Evolutionary conservation across 2,329 filamentous ascomycete species (phyloP).

Genomic region (Davidsoniella australis): DNA sequence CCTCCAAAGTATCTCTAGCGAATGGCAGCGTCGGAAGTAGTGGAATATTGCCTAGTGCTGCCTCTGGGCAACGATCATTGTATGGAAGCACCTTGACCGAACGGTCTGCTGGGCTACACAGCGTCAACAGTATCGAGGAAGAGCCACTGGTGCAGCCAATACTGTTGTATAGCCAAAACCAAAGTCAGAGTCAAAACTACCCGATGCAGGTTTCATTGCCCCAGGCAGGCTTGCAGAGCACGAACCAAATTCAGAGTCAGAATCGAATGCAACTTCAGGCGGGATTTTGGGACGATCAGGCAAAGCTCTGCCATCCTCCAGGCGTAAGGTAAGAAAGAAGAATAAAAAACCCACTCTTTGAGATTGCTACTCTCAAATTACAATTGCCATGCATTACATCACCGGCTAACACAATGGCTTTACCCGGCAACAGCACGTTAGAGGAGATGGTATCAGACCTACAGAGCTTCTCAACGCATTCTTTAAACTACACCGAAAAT

Average conservation of each 20-base stretch:
- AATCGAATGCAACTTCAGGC: constrained; percentile 6
- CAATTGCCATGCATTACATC: not conserved
- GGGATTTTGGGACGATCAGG: constrained; percentile 6
- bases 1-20: not conserved
- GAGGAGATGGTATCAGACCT: constrained; percentile 21
- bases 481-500: constrained; percentile 51
- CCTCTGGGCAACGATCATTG: no score
- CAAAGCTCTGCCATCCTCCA: constrained; percentile 4
- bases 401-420: not conserved
- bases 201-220: not conserved
- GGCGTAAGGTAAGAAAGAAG: constrained; percentile 6
- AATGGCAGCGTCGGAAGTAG: not conserved
- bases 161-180: not conserved
- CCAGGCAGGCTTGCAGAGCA: not conserved
- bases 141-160: constrained; percentile 1
- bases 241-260: not conserved
- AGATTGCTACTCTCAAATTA: no score
- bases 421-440: constrained; percentile 5
- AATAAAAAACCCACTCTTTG: not conserved
- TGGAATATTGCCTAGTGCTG: not conserved
- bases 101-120: not conserved
- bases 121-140: constrained; percentile 4
- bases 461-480: constrained; percentile 40
- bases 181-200: not conserved
- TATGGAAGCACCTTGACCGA: no score